phyloP scores from a whole-genome alignment of 2,329 filamentous ascomycete species.

The Catunica adiposa region DNA sequence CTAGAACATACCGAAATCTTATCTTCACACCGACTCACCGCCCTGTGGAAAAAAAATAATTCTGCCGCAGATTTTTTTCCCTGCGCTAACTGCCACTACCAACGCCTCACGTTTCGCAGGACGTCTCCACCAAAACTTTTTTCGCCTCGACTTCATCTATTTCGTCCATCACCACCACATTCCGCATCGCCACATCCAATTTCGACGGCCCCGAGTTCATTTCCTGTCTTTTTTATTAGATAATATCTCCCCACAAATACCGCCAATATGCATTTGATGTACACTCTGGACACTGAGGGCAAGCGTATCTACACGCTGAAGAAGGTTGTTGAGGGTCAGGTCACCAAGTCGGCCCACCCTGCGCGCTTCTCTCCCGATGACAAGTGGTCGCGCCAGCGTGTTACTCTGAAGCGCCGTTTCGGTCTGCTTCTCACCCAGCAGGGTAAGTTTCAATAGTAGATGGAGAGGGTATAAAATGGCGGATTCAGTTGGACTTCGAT shows the following conservation, averaged over 20 bases:
- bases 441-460: constrained; percentile 25
- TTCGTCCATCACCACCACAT: neutral
- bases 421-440: constrained; percentile 72
- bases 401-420: constrained; percentile 89
- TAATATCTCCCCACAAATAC: neutral
- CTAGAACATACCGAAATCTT: neutral
- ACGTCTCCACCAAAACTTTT: constrained; percentile 11
- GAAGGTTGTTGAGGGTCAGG: constrained; percentile 66
- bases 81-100: neutral
- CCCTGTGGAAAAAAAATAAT: constrained; percentile 11
- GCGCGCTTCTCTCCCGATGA: constrained; percentile 96
- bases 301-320: constrained; percentile 91
- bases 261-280: constrained; percentile 48
- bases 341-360: constrained; percentile 91
- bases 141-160: neutral
- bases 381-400: constrained; percentile 93
- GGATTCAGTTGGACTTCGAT: no score
- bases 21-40: constrained; percentile 10
- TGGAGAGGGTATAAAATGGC: no score
- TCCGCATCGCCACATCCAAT: neutral
- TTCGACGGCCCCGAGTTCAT: neutral
- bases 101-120: constrained; percentile 6
- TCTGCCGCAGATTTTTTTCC: constrained; percentile 10
- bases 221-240: neutral
- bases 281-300: constrained; percentile 66